Evolutionary conservation across 106 monocot species (phyloP).

Genomic region (Cymbidium sinense): DNA sequence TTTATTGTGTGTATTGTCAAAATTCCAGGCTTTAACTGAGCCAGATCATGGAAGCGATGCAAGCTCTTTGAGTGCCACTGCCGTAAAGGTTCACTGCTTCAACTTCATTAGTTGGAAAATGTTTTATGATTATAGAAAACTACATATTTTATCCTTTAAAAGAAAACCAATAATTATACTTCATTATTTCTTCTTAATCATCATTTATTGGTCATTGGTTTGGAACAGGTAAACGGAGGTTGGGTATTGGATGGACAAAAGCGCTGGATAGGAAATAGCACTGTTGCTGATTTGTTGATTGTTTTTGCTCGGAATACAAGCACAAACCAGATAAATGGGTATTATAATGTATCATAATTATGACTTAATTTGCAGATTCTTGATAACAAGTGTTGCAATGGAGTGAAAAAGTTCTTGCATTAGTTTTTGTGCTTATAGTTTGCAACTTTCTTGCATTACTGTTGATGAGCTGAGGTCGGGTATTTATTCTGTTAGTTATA

Average conservation of each 20-base stretch:
- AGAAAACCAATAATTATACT: no score
- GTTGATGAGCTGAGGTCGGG: no score
- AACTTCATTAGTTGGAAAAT: constrained; percentile 23
- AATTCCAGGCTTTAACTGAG: constrained; percentile 76
- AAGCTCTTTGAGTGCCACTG: constrained; percentile 72
- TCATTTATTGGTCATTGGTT: background rate
- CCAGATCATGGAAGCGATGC: constrained; percentile 98
- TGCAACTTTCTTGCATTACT: no score
- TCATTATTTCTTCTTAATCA: no score
- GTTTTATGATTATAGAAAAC: background rate
- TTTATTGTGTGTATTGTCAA: background rate
- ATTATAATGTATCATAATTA: background rate
- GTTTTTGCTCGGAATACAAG: constrained; percentile 74
- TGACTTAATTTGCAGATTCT: no score
- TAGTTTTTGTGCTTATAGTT: background rate
- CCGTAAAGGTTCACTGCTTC: constrained; percentile 92
- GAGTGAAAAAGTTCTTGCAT: background rate
- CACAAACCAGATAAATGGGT: constrained; percentile 91
- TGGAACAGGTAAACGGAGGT: constrained; percentile 72
- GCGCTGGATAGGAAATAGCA: constrained; percentile 92
- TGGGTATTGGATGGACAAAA: constrained; percentile 95
- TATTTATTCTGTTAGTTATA: constrained; percentile 29
- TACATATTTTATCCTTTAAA: background rate
- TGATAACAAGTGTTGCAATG: no score
- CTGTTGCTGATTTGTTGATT: constrained; percentile 86